Conservation (phyloP, 78 protist genomes). For the Tieghemostelium lacteum region DNA sequence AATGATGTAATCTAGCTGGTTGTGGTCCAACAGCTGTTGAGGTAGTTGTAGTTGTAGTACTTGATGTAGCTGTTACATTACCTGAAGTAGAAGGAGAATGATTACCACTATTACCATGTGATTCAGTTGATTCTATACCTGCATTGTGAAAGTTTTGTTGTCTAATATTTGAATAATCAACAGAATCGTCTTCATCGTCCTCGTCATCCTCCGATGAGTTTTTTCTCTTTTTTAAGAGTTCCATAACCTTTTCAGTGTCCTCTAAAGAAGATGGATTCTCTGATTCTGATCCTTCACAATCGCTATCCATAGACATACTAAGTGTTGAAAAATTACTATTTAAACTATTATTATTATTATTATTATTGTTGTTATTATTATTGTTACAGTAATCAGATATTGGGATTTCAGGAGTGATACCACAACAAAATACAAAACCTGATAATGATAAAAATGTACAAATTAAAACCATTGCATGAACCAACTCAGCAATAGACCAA, state of each 20-base stretch:
- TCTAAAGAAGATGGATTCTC: constrained; percentile 47
- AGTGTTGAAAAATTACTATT: too few species aligned
- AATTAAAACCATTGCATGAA: constrained; percentile 86
- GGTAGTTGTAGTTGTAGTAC: constrained; percentile 4
- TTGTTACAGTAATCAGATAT: not conserved
- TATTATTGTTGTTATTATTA: not conserved
- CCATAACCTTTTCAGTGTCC: constrained; percentile 69
- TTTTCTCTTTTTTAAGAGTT: constrained; percentile 44
- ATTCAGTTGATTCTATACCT: constrained; percentile 35
- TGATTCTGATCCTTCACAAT: too few species aligned
- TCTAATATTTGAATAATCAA: constrained; percentile 3
- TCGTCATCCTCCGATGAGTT: constrained; percentile 6
- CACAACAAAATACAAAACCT: constrained; percentile 87
- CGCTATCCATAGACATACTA: too few species aligned
- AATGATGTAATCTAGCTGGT: not conserved
- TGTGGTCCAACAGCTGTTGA: not conserved
- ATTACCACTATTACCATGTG: not conserved
- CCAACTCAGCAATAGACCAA: constrained; percentile 89
- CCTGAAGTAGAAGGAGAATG: not conserved
- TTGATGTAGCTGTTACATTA: constrained; percentile 13
- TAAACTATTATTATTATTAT: not conserved
- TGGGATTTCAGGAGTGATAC: constrained; percentile 81
- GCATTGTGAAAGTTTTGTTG: constrained; percentile 77
- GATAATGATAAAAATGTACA: constrained; percentile 78
- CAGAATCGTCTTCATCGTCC: constrained; percentile 30